Base-by-base conservation (phyloP, 768 basidiomycete species). In the Psilocybe sp. region DNA sequence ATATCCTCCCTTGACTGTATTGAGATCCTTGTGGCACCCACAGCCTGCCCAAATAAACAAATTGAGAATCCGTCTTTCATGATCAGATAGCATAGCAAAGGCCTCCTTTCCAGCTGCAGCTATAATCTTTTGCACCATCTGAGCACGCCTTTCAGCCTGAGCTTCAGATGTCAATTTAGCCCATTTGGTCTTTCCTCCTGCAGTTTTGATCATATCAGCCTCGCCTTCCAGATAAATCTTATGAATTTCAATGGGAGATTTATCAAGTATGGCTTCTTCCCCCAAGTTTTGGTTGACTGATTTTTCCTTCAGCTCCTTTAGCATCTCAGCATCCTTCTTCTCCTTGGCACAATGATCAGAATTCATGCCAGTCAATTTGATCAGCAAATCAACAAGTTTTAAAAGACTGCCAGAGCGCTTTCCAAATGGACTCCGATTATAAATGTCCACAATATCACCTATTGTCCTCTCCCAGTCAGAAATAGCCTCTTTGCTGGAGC, bases 21-120 rank as follows among this genome's bases (percentile, higher is more conserved):
- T n/a, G n/a, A n/a, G n/a, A n/a, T n/a, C n/a, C n/a, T n/a, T n/a
- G n/a, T n/a, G n/a, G n/a, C 42, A 70, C 70, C 62, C 64, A 54
- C 66, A 69, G 2, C 63, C 63, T 28, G 55, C 60, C 61, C 65
- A 65, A 18, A 70, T 54, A 52, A 70, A 69, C 15, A 69, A 46
- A 8, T 41, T 36, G 4, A 59, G 46, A 16, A 52, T 23, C 2
- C 39, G 44, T 46, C 60, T 48, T 41, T 65, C 60, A 37, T 50
- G 36, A 28, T 40, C 52, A 15, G 53, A 44, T 7, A 62, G 49
- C 28, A 43, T 28, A 14, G 46, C 51, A 49, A 50, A 50, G 18
- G 28, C 53, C 44, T 58, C 51, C 33, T 52, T 42, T 19, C 57
- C 57, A 9, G 55, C 40, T 28, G 49, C 39, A 6, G 44, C n/a